Conservation (phyloP, 768 basidiomycete species). For the Suillus cothurnatus region DNA sequence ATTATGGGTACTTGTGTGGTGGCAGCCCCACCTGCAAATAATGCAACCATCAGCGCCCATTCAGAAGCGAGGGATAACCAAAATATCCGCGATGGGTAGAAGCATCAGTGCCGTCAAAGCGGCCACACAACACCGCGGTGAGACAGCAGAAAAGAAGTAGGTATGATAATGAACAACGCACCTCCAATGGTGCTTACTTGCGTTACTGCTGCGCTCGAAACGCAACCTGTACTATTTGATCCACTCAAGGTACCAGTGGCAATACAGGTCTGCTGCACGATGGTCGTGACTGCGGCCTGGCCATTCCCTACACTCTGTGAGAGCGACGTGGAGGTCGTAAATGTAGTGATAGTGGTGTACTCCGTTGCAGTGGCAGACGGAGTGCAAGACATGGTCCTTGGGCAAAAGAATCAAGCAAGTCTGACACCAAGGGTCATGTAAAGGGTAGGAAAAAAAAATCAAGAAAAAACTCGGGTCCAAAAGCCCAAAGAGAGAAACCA, state of each 20-base stretch:
- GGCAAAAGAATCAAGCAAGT: slow-evolving; percentile 1
- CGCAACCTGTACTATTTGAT: slow-evolving; percentile 29
- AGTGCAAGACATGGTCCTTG: slow-evolving; percentile 39
- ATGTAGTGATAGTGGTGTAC: slow-evolving; percentile 40
- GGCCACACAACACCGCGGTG: slow-evolving; percentile 14
- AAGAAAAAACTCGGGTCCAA: neutral
- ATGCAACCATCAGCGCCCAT: slow-evolving; percentile 17
- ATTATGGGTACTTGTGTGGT: slow-evolving; percentile 45
- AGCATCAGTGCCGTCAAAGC: slow-evolving; percentile 20
- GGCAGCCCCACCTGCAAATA: slow-evolving; percentile 26
- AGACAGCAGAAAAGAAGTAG: neutral
- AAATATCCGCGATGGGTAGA: neutral
- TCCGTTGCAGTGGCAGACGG: slow-evolving; percentile 46
- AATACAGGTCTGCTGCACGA: slow-evolving; percentile 34
- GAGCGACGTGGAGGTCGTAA: slow-evolving; percentile 37
- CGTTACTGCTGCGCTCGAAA: slow-evolving; percentile 28
- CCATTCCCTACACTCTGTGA: slow-evolving; percentile 36
- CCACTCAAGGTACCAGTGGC: slow-evolving; percentile 31
- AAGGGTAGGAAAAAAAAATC: neutral
- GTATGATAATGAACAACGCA: slow-evolving; percentile 22
- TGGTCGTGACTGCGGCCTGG: slow-evolving; percentile 36
- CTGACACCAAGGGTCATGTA: neutral
- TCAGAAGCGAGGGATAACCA: slow-evolving; percentile 3
- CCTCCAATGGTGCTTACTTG: slow-evolving; percentile 38
- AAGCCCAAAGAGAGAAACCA: slow-evolving; percentile 2